Conservation (phyloP, 2,329 filamentous ascomycete species). For the Gyromitra esculenta region DNA sequence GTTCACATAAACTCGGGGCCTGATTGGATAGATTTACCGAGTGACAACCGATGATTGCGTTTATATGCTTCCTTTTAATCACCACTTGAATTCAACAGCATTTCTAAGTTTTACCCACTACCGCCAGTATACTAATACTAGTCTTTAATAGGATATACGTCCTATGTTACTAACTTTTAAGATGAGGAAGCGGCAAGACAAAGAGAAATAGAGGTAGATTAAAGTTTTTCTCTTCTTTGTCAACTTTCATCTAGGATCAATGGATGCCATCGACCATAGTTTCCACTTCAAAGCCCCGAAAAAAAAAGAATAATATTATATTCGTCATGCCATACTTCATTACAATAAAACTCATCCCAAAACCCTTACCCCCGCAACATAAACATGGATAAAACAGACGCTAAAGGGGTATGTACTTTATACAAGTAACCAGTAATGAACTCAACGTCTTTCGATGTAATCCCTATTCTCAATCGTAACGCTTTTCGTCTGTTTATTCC, state of each 20-base stretch:
- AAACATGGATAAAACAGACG: slow-evolving; percentile 25
- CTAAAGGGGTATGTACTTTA: slow-evolving; percentile 24
- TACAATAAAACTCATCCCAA: slow-evolving; percentile 39
- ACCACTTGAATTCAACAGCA: not conserved
- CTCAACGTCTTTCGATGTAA: slow-evolving; percentile 67
- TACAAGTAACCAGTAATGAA: slow-evolving; percentile 32
- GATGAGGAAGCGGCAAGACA: not conserved
- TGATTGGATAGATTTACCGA: slow-evolving; percentile 4
- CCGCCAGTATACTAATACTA: too few species aligned
- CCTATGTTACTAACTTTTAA: not conserved
- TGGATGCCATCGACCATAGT: not conserved
- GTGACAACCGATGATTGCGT: slow-evolving; percentile 9
- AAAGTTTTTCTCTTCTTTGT: not conserved
- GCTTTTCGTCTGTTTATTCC: slow-evolving; percentile 73
- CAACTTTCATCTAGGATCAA: not conserved
- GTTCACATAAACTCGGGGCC: not conserved
- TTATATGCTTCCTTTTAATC: not conserved
- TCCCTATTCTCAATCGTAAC: slow-evolving; percentile 87
- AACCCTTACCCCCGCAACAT: slow-evolving; percentile 20
- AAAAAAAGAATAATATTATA: slow-evolving; percentile 4
- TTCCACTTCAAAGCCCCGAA: not conserved
- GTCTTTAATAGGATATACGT: not conserved
- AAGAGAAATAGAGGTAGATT: not conserved
- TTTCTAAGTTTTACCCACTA: not conserved
- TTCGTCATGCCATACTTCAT: slow-evolving; percentile 34